A percentile compares a stretch with the other conserved stretches of the same genome.
These are phyloP conservation scores for Cladophialophora bantiana DNA, from an alignment of 2,329 filamentous ascomycete genomes.

Conservation along the genomic window DNA sequence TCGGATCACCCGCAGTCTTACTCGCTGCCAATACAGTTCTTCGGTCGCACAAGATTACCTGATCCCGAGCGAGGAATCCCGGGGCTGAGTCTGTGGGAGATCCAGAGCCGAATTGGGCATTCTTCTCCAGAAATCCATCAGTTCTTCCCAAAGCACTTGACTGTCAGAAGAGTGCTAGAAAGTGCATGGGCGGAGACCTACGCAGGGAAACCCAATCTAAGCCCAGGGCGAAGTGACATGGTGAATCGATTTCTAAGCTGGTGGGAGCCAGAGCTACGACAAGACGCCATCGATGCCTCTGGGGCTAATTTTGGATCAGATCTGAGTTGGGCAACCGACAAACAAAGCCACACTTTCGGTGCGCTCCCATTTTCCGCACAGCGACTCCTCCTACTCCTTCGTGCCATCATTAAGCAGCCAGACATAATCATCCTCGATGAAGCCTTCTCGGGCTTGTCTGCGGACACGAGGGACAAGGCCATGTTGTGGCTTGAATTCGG, in stretches of 20 bases:
- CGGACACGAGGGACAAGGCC: conserved; percentile 82
- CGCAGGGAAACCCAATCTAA: conserved; percentile 70
- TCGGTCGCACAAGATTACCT: conserved; percentile 81
- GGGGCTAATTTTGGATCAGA: conserved; percentile 26
- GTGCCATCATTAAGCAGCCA: conserved; percentile 78
- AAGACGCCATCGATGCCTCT: conserved; percentile 46
- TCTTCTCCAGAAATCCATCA: conserved; percentile 93
- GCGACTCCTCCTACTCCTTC: conserved; percentile 82
- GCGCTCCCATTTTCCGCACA: conserved; percentile 81
- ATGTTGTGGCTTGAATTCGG: conserved; percentile 77
- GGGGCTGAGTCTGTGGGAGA: conserved; percentile 89
- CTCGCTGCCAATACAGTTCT: conserved; percentile 83
- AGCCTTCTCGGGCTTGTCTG: conserved; percentile 85
- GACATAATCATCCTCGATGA: conserved; percentile 87
- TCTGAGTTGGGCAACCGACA: conserved; percentile 38
- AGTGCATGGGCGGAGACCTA: conserved; percentile 93
- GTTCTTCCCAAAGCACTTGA: conserved; percentile 82
- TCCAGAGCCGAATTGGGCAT: conserved; percentile 88
- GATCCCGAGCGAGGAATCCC: conserved; percentile 64
- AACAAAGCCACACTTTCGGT: conserved; percentile 63
- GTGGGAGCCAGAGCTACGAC: conserved; percentile 81
- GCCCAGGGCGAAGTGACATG: conserved; percentile 61
- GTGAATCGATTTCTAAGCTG: conserved; percentile 75
- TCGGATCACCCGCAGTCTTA: conserved; percentile 97
- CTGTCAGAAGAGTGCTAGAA: conserved; percentile 76